Conservation (phyloP, 257 asterid species). For the Solanum habrochaites region DNA sequence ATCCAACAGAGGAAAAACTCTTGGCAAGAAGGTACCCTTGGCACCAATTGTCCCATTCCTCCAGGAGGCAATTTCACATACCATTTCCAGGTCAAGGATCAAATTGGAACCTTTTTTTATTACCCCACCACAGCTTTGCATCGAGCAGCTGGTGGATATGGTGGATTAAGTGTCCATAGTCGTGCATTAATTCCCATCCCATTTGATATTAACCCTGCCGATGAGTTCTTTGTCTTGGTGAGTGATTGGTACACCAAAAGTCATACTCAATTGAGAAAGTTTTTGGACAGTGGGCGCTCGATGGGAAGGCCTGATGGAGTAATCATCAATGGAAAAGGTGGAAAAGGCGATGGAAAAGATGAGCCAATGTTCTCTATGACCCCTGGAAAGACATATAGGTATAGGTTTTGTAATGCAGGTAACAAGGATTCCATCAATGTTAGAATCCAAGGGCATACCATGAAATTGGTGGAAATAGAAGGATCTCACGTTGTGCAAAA, state of each 20-base stretch:
- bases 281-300: slow-evolving; percentile 25
- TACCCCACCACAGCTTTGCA: slow-evolving; percentile 46
- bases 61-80: slow-evolving; percentile 45
- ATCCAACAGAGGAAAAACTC: slow-evolving; percentile 66
- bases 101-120: slow-evolving; percentile 48
- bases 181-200: slow-evolving; percentile 55
- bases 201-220: slow-evolving; percentile 26
- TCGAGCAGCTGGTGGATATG: slow-evolving; percentile 53
- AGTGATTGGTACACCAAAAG: slow-evolving; percentile 60
- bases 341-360: slow-evolving; percentile 11
- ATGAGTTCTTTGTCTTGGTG: slow-evolving; percentile 24
- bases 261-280: slow-evolving; percentile 22
- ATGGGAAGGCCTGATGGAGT: slow-evolving; percentile 36
- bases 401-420: slow-evolving; percentile 50
- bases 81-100: slow-evolving; percentile 63
- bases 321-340: slow-evolving; percentile 39
- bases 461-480: slow-evolving; percentile 29
- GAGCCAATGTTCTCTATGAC: slow-evolving; percentile 39
- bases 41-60: slow-evolving; percentile 49
- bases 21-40: slow-evolving; percentile 52
- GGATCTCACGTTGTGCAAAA: slow-evolving; percentile 30
- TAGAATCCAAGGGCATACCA: slow-evolving; percentile 41
- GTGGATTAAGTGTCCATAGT: slow-evolving; percentile 32
- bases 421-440: slow-evolving; percentile 38
- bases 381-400: slow-evolving; percentile 38